These are phyloP conservation scores for Angomonas ambiguus DNA, from an alignment of 208 protist species.

Conservation along the genomic window DNA sequence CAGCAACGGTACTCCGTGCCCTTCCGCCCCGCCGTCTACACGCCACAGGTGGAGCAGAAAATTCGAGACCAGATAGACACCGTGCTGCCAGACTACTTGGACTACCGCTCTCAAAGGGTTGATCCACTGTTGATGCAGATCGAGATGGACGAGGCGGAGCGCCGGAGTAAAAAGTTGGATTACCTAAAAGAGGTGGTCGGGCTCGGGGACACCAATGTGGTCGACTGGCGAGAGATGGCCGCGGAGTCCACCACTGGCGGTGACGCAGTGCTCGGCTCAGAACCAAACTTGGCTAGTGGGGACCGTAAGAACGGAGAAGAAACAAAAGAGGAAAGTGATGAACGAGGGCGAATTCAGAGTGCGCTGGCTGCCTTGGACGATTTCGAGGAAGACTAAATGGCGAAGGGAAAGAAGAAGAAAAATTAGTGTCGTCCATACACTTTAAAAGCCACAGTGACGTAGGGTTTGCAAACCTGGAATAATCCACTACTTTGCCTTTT, in stretches of 20 bases:
- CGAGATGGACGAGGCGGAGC: conserved; percentile 38
- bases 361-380: conserved; percentile 81
- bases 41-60: conserved; percentile 47
- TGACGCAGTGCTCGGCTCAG: too few species aligned
- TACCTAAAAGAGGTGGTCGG: conserved; percentile 53
- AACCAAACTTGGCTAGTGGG: conserved; percentile 19
- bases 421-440: neutral
- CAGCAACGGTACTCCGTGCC: conserved; percentile 33
- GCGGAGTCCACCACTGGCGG: neutral
- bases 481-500: neutral
- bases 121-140: conserved; percentile 60
- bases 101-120: conserved; percentile 51
- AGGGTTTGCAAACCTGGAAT: too few species aligned
- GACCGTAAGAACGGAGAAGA: conserved; percentile 21
- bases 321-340: conserved; percentile 21
- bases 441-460: too few species aligned
- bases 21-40: conserved; percentile 54
- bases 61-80: conserved; percentile 70
- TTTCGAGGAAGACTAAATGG: conserved; percentile 74
- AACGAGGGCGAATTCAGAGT: conserved; percentile 53
- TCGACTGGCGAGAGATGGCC: neutral
- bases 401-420: neutral
- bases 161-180: conserved; percentile 36
- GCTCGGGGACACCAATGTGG: conserved; percentile 13
- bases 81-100: conserved; percentile 59